Conservation (phyloP, 2,329 filamentous ascomycete species). For the Ascochyta pisi region DNA sequence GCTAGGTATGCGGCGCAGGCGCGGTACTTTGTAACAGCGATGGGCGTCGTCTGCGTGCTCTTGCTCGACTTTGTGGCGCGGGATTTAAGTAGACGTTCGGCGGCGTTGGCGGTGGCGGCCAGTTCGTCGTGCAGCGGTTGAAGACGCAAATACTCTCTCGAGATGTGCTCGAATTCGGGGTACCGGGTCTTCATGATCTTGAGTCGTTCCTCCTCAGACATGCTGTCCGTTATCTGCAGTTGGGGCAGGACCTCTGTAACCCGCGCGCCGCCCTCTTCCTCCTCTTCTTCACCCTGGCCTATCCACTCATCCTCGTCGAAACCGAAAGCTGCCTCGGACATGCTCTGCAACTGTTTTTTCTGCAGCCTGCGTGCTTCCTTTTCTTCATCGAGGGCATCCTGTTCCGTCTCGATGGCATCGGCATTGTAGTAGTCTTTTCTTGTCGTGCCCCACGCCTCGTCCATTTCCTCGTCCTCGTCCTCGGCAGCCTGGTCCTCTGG, state of each 20-base stretch:
- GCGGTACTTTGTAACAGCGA: slow-evolving; percentile 70
- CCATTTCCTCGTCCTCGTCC: slow-evolving; percentile 63
- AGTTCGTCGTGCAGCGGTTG: slow-evolving; percentile 68
- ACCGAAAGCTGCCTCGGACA: slow-evolving; percentile 91
- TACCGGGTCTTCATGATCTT: slow-evolving; percentile 81
- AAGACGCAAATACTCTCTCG: slow-evolving; percentile 78
- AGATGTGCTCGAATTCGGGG: slow-evolving; percentile 88
- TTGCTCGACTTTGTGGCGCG: slow-evolving; percentile 34
- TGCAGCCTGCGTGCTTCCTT: slow-evolving; percentile 86
- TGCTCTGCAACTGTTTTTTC: slow-evolving; percentile 85
- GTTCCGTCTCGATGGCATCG: slow-evolving; percentile 74
- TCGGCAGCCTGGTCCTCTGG: slow-evolving; percentile 53
- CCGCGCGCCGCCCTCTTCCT: slow-evolving; percentile 59
- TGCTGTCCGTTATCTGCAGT: slow-evolving; percentile 78
- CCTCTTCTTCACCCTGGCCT: slow-evolving; percentile 57
- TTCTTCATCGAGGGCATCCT: slow-evolving; percentile 88
- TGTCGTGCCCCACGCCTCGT: slow-evolving; percentile 84
- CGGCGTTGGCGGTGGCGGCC: slow-evolving; percentile 63
- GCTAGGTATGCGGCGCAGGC: slow-evolving; percentile 86
- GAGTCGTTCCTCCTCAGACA: slow-evolving; percentile 75
- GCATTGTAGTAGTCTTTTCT: slow-evolving; percentile 93
- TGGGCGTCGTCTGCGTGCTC: slow-evolving; percentile 31
- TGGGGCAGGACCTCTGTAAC: slow-evolving; percentile 88
- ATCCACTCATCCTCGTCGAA: slow-evolving; percentile 92
- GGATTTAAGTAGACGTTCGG: slow-evolving; percentile 53